Evolutionary conservation across 352 stramenopile species (phyloP).

Genomic region (Pythium dissotocum): DNA sequence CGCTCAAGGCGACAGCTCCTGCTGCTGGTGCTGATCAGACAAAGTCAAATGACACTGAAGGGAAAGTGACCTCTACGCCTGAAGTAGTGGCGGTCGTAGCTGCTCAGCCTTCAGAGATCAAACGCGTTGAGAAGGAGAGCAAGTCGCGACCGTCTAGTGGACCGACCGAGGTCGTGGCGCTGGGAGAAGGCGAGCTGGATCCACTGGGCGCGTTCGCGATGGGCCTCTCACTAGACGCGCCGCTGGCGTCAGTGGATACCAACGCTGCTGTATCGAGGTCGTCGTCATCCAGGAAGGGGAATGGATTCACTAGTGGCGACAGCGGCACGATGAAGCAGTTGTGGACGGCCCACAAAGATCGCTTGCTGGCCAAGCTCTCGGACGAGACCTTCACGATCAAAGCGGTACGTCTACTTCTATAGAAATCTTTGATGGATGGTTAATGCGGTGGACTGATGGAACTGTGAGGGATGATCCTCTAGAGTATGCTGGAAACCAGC

Average conservation of each 20-base stretch:
- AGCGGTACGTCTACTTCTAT: constrained; percentile 35
- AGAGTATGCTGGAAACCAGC: constrained; percentile 75
- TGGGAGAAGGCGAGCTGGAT: constrained; percentile 71
- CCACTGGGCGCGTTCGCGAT: constrained; percentile 54
- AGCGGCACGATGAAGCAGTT: constrained; percentile 47
- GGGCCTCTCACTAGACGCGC: constrained; percentile 10
- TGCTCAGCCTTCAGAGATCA: constrained; percentile 1
- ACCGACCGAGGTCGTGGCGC: constrained; percentile 50
- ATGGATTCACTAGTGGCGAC: not conserved
- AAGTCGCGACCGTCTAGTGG: not conserved
- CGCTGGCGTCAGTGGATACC: not conserved
- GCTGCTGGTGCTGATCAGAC: not conserved
- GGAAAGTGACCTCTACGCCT: not conserved
- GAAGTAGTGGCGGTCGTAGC: not conserved
- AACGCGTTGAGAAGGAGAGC: not conserved
- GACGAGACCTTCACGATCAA: constrained; percentile 78
- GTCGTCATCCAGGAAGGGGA: not conserved
- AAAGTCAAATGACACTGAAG: not conserved
- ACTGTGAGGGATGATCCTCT: not conserved
- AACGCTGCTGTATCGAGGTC: not conserved
- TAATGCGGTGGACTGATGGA: not conserved
- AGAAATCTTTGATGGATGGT: not conserved
- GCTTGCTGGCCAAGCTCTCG: constrained; percentile 60
- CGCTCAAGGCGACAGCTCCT: constrained; percentile 23
- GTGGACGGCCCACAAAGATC: constrained; percentile 73